Evolutionary conservation across 75 land plant species (phyloP), one percentile per base, ranked within the genome.

Genomic region (Selaginella moellendorffii): DNA sequence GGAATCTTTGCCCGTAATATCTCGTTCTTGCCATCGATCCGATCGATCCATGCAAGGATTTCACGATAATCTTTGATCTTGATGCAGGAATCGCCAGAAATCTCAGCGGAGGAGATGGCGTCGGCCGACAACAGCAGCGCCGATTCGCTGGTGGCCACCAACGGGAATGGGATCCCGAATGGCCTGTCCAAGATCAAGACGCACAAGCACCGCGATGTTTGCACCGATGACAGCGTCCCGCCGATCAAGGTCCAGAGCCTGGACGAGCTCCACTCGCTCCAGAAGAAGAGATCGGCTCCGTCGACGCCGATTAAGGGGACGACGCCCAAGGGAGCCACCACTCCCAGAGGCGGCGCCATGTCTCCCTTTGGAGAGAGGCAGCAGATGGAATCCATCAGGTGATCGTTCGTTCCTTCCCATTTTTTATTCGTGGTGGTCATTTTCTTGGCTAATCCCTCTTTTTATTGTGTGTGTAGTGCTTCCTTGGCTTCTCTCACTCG

Each of bases 331-430:
- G 14, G 27, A 58, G 19, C 65, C 66, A 27, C 30, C 64, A 18
- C 46, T 64, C 22, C 71, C 71, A 31, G 64, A 36, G 21, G 0
- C 18, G 22, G 51, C 73, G 1, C 62, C 74, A 53, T 28, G 20
- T 23, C 24, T 10, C 1, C 25, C 25, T 30, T 59, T 27, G 52
- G 46, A n/a, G 78, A 77, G 17, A 52, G 63, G 62, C 72, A 65
- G 63, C 79, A 77, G 73, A 54, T 77, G 72, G 42, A 69, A 60
- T 77, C 79, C 1, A 76, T 77, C 66, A 77, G 74, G 74, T 68
- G 46, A 1, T 9, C 19, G 1, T n/a, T n/a, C n/a, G n/a, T n/a
- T n/a, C n/a, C n/a, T n/a, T n/a, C n/a, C n/a, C n/a, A n/a, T n/a
- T n/a, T n/a, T n/a, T n/a, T n/a, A n/a, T n/a, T n/a, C n/a, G n/a